phyloP scores from a whole-genome alignment of 2,329 filamentous ascomycete genomes.

The Aspergillus sp. region DNA sequence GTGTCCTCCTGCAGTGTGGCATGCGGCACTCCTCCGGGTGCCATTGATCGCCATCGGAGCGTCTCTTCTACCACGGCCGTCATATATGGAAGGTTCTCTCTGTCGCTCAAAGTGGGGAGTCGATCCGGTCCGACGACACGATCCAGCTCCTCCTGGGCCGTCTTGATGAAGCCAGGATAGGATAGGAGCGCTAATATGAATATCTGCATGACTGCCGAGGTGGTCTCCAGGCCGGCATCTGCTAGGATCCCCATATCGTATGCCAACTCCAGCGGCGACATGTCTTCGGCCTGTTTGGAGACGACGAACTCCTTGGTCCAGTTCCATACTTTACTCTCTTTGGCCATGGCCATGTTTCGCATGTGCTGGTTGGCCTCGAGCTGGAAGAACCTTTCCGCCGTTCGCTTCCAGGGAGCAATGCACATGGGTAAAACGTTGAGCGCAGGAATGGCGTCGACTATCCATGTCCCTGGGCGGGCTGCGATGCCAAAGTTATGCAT shows the following conservation, averaged over 20 bases:
- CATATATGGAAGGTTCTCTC: conserved; percentile 25
- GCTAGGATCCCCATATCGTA: conserved; percentile 47
- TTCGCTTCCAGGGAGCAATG: conserved; percentile 39
- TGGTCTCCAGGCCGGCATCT: conserved; percentile 52
- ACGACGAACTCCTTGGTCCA: conserved; percentile 22
- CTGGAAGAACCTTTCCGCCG: conserved; percentile 16
- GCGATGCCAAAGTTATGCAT: conserved; percentile 50
- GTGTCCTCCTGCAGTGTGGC: conserved; percentile 46
- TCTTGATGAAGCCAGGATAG: conserved; percentile 40
- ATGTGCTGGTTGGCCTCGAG: conserved; percentile 20
- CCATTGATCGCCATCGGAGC: conserved; percentile 33
- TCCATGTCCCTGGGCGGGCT: conserved; percentile 43
- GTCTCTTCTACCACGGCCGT: conserved; percentile 28
- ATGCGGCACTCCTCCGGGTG: conserved; percentile 47
- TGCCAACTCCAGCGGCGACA: conserved; percentile 45
- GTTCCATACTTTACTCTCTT: conserved; percentile 21
- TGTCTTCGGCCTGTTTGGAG: conserved; percentile 40
- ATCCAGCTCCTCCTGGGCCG: conserved; percentile 41
- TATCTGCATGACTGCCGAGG: conserved; percentile 44
- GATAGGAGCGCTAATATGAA: conserved; percentile 48
- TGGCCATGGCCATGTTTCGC: conserved; percentile 15
- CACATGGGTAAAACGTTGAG: conserved; percentile 41
- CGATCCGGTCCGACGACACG: conserved; percentile 29
- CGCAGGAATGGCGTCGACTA: conserved; percentile 45
- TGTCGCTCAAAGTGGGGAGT: conserved; percentile 29